Evolutionary conservation across 768 basidiomycete species (phyloP), one percentile per base, ranked within the genome.

Genomic region (Hericium coralloides): DNA sequence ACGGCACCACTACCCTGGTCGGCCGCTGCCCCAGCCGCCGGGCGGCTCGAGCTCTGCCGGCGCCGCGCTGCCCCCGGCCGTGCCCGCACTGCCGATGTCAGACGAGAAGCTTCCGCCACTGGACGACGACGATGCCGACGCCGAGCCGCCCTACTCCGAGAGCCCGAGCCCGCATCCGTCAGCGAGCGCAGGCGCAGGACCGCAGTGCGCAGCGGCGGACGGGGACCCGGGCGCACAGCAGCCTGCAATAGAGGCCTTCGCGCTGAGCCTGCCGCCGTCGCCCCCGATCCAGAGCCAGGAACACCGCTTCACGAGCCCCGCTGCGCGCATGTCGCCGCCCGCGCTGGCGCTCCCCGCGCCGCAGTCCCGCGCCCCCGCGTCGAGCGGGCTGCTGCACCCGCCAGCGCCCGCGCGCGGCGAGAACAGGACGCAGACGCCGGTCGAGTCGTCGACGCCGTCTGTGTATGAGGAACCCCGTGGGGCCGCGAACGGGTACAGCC

Each of bases 1-100:
- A 7, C 4, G 48, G 6, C 61, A 50, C 18, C 55, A 63, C 18
- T 61, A 63, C 31, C 60, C 61, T 2, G 61, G 61, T 20, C 53
- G 61, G 25, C 61, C 61, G 17, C 61, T 63, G 7, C 61, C 61
- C 37, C 61, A 47, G 4, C 61, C 61, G 7, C 61, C 61, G 0
- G 61, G 61, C 26, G 38, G 39, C 6, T 43, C 59, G 18, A 52
- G 50, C 7, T 52, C 56, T 4, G 25, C 26, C 8, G 47, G 25
- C 12, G 50, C 61, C 10, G 60, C 61, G 3, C 59, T 17, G 5
- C 61, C 57, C 5, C 53, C 58, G 23, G 14, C 61, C n/a, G 55
- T 58, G 9, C 39, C 39, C 12, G 18, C 39, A 14, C 39, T 15
- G 18, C 39, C 15, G 7, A 18, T 41, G 15, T 41, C 4, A 14